phyloP scores from a whole-genome alignment of 2,329 filamentous ascomycete genomes.

The Huntiella moniliformis region DNA sequence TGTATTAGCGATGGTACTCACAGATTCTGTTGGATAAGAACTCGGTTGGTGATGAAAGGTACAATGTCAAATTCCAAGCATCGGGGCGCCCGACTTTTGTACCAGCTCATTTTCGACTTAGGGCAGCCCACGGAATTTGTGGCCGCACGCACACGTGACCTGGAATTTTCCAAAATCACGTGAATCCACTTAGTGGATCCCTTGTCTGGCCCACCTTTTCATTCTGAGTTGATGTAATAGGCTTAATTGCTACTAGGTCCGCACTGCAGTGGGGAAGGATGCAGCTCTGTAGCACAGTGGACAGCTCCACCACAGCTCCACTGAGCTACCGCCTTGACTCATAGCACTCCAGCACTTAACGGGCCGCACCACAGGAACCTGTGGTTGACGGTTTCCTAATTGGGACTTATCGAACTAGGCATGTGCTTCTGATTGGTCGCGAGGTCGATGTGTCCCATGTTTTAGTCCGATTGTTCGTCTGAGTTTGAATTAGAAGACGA shows the following conservation, averaged over 20 bases:
- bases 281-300: neutral
- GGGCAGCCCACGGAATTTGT: slow-evolving; percentile 11
- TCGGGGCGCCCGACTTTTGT: slow-evolving; percentile 10
- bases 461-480: no score
- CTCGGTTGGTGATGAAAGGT: slow-evolving; percentile 9
- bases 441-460: no score
- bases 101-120: slow-evolving; percentile 11
- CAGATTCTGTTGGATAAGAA: slow-evolving; percentile 11
- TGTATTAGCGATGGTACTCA: slow-evolving; percentile 4
- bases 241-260: no score
- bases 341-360: neutral
- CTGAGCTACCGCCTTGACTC: slow-evolving; percentile 5
- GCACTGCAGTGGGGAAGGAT: neutral
- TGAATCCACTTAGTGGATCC: neutral
- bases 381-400: neutral
- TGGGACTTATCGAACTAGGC: neutral
- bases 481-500: no score
- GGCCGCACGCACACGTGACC: slow-evolving; percentile 11
- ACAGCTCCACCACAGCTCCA: slow-evolving; percentile 8
- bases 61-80: slow-evolving; percentile 2
- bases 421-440: no score
- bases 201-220: neutral
- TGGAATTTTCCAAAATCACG: slow-evolving; percentile 5
- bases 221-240: no score
- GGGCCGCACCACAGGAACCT: neutral